A percentile compares a stretch with the other conserved stretches of the same genome.
Conservation (phyloP, 441 rosid species). For the Sinapis alba region DNA sequence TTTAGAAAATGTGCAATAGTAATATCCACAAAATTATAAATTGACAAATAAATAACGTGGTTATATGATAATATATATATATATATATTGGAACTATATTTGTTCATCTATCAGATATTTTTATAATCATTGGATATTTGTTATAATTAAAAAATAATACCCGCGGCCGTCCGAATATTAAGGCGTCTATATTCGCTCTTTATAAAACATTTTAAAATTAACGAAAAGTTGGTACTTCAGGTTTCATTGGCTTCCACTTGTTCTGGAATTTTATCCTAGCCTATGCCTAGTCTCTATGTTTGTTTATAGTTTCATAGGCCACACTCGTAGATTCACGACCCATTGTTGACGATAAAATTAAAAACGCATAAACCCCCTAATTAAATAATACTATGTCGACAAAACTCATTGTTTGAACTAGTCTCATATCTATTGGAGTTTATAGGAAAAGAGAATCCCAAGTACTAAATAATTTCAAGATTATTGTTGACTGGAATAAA, state of each 20-base stretch:
- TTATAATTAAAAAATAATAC: background rate
- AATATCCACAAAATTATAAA: background rate
- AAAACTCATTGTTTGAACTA: background rate
- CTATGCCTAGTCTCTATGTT: slow-evolving; percentile 20
- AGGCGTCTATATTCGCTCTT: slow-evolving; percentile 33
- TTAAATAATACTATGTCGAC: background rate
- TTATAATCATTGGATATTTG: background rate
- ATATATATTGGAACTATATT: background rate
- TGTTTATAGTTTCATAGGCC: slow-evolving; percentile 10
- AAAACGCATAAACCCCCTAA: background rate
- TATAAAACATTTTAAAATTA: background rate
- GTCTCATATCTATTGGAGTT: background rate
- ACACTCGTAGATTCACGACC: slow-evolving; percentile 6
- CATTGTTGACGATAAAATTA: background rate
- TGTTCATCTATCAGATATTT: background rate
- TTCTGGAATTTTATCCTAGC: slow-evolving; percentile 36
- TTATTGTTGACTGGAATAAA: slow-evolving; percentile 34
- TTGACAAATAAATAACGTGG: background rate
- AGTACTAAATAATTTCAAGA: slow-evolving; percentile 20
- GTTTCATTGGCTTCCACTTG: slow-evolving; percentile 41
- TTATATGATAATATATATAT: background rate
- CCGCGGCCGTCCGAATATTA: slow-evolving; percentile 26
- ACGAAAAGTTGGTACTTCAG: slow-evolving; percentile 21
- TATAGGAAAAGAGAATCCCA: slow-evolving; percentile 14
- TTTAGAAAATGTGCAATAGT: background rate